Base-by-base conservation (phyloP, 2,329 filamentous ascomycete genomes). In the Aspergillus hortae region DNA sequence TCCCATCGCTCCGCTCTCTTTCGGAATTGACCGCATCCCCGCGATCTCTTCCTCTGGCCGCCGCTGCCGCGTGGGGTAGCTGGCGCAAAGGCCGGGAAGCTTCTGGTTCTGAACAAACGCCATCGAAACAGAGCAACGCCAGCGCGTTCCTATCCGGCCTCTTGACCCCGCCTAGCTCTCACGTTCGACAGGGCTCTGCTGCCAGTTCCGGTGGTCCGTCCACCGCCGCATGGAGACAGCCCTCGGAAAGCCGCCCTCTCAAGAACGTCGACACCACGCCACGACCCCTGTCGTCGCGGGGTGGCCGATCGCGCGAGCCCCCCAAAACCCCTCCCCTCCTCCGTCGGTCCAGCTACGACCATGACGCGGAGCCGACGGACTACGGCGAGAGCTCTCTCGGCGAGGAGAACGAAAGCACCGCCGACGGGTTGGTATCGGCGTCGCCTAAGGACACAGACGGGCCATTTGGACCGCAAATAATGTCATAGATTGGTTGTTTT, bases 61-160 rank as follows among this genome's bases (percentile, higher is more conserved):
- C 96, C 21, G 90, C 90, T n/a, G 90, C 91, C n/a, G 92, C 91
- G n/a, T 95, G 92, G 84, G 92, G 90, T 44, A 96, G 87, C 70
- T 96, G 92, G 92, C 86, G 92, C 48, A 92, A 88, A 67, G 83
- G 81, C 14, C 80, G 78, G 61, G 81, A 83, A 51, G 73, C 73
- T 5, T 73, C 74, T 14, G 76, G 79, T 41, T 77, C 83, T 47
- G 69, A 75, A 60, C 74, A 68, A 42, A 88, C 86, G 0, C 86
- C 86, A 4, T 86, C 85, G 7, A 85, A 81, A 62, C 75, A 76
- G 41, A 80, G 71, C 53, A 69, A 63, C 4, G 78, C 84, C 1
- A 79, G 82, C 49, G 83, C 79, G 45, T 86, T 90, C 55, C 77
- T 92, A 17, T 87, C 87, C 0, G 92, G 92, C 1, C 82, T 96